phyloP scores from a whole-genome alignment of 1,139 yeast genomes.

The Hansenula anomala region DNA sequence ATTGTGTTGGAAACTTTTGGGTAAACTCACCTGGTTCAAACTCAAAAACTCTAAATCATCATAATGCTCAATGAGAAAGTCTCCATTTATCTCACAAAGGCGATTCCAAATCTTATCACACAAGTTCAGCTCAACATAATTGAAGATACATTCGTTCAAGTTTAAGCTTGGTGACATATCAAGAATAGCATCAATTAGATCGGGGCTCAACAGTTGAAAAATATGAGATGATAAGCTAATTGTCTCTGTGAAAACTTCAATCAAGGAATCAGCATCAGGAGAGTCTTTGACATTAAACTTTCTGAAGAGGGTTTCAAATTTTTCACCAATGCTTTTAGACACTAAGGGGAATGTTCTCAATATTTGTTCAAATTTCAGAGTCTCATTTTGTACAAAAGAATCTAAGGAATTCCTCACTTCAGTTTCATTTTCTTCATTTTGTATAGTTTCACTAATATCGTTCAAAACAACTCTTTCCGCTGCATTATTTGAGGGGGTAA shows the following conservation, averaged over 20 bases:
- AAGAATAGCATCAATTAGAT: slow-evolving; percentile 25
- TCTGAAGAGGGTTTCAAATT: slow-evolving; percentile 34
- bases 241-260: slow-evolving; percentile 28
- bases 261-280: slow-evolving; percentile 28
- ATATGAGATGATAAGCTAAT: slow-evolving; percentile 36
- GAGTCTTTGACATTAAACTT: slow-evolving; percentile 28
- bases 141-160: slow-evolving; percentile 52
- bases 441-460: neutral
- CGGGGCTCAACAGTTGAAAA: slow-evolving; percentile 31
- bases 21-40: slow-evolving; percentile 68
- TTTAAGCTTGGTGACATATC: slow-evolving; percentile 42
- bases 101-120: slow-evolving; percentile 64
- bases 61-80: slow-evolving; percentile 34
- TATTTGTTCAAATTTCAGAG: slow-evolving; percentile 33
- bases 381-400: slow-evolving; percentile 1
- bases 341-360: slow-evolving; percentile 43
- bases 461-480: slow-evolving; percentile 3
- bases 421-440: neutral
- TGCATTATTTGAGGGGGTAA: slow-evolving; percentile 7
- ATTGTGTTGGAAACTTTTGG: slow-evolving; percentile 33
- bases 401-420: neutral
- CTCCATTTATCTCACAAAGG: slow-evolving; percentile 29
- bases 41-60: slow-evolving; percentile 48
- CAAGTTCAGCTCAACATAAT: slow-evolving; percentile 64
- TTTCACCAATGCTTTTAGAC: slow-evolving; percentile 41